Conservation (phyloP, 768 basidiomycete genomes). For the Naematelia aurantialba region DNA sequence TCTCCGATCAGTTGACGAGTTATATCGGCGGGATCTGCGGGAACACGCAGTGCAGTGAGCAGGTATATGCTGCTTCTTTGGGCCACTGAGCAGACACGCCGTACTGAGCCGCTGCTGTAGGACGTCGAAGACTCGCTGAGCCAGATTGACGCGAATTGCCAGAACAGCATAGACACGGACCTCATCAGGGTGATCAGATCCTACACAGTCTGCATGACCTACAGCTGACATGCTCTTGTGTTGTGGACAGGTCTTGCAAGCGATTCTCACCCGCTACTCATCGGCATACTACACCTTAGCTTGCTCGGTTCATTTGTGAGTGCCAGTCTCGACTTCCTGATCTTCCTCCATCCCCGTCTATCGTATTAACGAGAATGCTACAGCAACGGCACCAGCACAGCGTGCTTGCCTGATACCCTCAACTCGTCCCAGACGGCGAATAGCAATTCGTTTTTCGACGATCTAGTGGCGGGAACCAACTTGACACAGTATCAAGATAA, state of each 20-base stretch:
- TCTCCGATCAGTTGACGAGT: conserved; percentile 33
- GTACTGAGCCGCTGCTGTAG: too few species aligned
- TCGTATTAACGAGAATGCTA: background rate
- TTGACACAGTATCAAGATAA: conserved; percentile 34
- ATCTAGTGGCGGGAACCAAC: conserved; percentile 33
- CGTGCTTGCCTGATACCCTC: conserved; percentile 35
- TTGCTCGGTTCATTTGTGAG: conserved; percentile 45
- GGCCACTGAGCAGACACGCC: too few species aligned
- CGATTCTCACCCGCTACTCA: conserved; percentile 34
- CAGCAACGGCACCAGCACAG: conserved; percentile 42
- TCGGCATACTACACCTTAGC: conserved; percentile 42
- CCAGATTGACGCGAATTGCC: conserved; percentile 28
- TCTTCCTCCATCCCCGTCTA: background rate
- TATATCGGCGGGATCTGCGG: conserved; percentile 37
- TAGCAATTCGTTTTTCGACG: conserved; percentile 40
- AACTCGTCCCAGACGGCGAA: conserved; percentile 32
- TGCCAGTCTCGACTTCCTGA: background rate
- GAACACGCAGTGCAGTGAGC: conserved; percentile 21
- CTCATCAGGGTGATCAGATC: conserved; percentile 14
- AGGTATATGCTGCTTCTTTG: too few species aligned
- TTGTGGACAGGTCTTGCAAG: conserved; percentile 14
- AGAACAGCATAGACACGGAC: conserved; percentile 12
- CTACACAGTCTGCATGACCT: too few species aligned
- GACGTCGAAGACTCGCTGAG: conserved; percentile 23
- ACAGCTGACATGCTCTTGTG: background rate